Conservation (phyloP, 2,329 filamentous ascomycete species). For the Didymella exigua region DNA sequence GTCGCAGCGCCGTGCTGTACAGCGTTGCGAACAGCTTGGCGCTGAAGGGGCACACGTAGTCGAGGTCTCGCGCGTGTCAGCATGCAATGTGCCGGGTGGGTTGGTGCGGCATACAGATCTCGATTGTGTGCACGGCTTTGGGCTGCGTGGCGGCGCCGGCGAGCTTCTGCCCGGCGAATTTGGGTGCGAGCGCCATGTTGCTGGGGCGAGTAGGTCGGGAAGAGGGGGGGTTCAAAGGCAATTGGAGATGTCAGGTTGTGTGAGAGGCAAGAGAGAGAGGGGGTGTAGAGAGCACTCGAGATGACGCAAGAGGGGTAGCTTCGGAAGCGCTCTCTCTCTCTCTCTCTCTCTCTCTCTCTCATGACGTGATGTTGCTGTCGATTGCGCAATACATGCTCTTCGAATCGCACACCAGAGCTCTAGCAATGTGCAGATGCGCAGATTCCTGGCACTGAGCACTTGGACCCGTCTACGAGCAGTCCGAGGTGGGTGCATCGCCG, state of each 20-base stretch:
- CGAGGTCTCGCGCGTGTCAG: constrained; percentile 62
- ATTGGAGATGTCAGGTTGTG: not conserved
- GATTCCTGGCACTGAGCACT: not conserved
- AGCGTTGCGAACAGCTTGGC: constrained; percentile 80
- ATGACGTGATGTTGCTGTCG: constrained; percentile 24
- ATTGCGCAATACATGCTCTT: not conserved
- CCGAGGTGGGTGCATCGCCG: not conserved
- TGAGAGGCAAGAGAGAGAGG: not conserved
- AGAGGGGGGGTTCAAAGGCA: not conserved
- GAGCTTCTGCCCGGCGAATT: constrained; percentile 77
- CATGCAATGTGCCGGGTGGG: not conserved
- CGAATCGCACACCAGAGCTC: not conserved
- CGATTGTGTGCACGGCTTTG: constrained; percentile 58
- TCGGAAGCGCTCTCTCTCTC: too few species aligned
- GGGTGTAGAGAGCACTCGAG: constrained; percentile 27
- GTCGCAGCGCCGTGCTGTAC: constrained; percentile 65
- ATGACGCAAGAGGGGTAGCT: constrained; percentile 22
- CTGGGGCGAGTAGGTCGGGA: not conserved
- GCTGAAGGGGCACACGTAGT: constrained; percentile 87
- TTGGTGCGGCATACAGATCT: constrained; percentile 54
- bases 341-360: too few species aligned
- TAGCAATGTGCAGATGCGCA: not conserved
- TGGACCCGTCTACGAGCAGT: not conserved
- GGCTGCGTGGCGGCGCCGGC: constrained; percentile 49
- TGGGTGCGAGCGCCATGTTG: constrained; percentile 75